These are phyloP conservation scores for Colletotrichum neosansevieriae DNA, from an alignment of 2,329 filamentous ascomycete genomes.

Conservation along the genomic window DNA sequence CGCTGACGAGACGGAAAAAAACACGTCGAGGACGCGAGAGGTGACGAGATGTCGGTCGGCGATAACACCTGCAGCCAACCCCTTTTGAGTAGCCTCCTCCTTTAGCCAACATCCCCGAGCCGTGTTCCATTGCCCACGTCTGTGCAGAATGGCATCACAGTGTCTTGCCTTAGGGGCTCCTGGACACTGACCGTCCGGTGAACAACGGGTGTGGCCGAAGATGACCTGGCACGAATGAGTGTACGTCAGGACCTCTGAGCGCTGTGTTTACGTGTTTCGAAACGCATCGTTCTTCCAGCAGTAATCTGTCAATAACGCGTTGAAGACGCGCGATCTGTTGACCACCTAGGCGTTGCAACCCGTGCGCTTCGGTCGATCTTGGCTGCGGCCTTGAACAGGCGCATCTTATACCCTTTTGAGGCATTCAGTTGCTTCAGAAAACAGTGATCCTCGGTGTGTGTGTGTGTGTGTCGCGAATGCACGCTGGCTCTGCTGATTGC, in stretches of 20 bases:
- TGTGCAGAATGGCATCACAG: constrained; percentile 35
- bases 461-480: background rate
- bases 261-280: constrained; percentile 32
- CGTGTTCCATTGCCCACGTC: constrained; percentile 22
- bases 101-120: constrained; percentile 21
- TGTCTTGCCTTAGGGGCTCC: constrained; percentile 20
- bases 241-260: constrained; percentile 3
- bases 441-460: constrained; percentile 16
- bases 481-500: constrained; percentile 25
- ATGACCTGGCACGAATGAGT: constrained; percentile 1
- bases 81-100: constrained; percentile 4
- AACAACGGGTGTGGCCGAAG: constrained; percentile 26
- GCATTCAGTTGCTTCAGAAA: constrained; percentile 29
- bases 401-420: constrained; percentile 14
- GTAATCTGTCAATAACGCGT: constrained; percentile 21
- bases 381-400: constrained; percentile 1
- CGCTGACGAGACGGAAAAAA: background rate
- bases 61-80: constrained; percentile 9
- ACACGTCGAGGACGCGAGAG: constrained; percentile 12
- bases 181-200: constrained; percentile 15
- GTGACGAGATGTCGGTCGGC: background rate
- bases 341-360: constrained; percentile 7
- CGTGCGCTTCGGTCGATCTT: constrained; percentile 1
- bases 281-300: constrained; percentile 15
- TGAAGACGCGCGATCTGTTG: constrained; percentile 17